Evolutionary conservation across 495 filamentous ascomycete species (phyloP), one percentile per base, ranked within the genome.

Genomic region (Neurospora tetraspora): DNA sequence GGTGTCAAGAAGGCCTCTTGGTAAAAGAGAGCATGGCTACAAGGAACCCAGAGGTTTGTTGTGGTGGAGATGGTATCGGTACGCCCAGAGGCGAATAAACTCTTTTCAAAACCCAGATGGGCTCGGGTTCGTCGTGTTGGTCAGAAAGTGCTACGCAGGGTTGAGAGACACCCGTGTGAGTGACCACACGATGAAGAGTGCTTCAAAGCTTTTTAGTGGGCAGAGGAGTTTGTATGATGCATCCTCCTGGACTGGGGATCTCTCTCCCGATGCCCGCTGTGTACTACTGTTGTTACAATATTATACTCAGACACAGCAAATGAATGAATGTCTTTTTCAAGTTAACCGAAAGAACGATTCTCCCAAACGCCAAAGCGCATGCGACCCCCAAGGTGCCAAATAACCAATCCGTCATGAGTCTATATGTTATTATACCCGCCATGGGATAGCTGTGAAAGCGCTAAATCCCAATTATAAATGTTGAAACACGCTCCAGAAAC

Each of bases 1-100:
- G 96, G 96, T 70, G 96, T 98, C 59, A 92, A 89, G 86, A 98
- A 98, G 86, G 96, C 96, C 10, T 94, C 91, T 80, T 99, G 96
- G 96, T 98, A 90, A 80, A 78, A 39, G 37, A 10, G 47, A 37
- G 9, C 31, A 39, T 20, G 39, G 47, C 43, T 59, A 71, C 45
- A 68, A 68, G 20, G n/a, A 40, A 71, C 27, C 27, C 53, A 7
- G 14, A 65, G 18, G 38, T 65, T 39, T 59, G 59, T 36, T 69
- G 70, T 34, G 69, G 53, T 40, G 73, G 45, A 45, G 39, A 65
- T 34, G 27, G 53, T 65, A 34, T 65, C 53, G 14, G 14, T 31
- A 65, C 53, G 53, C 53, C 53, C 27, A 34, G 53, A 65, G 14
- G 53, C 53, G 14, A 65, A 65, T 34, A 65, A 65, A 65, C 53